Evolutionary conservation across 2,329 filamentous ascomycete genomes (phyloP), one percentile per base, ranked within the genome.

Genomic region (Epichloe sylvatica): DNA sequence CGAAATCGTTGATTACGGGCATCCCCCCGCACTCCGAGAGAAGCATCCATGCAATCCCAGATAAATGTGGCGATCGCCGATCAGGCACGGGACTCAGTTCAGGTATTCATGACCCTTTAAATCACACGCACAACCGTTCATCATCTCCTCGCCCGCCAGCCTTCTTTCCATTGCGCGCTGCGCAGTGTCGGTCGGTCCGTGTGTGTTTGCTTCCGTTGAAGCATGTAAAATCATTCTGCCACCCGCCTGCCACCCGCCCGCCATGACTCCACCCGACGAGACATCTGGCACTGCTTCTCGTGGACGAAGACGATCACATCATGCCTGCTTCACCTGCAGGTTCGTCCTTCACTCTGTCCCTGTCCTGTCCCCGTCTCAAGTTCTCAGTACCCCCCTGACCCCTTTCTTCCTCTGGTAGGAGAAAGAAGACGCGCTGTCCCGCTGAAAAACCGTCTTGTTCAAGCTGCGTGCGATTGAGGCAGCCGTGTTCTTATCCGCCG

Each of bases 351-450:
- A 15, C 15, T 15, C 23, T 17, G 3, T 53, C 51, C 17, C 21
- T 45, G 23, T 25, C 23, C 23, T 45, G 23, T 8, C 23, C 23
- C 7, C 23, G 37, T 4, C 42, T 43, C 21, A 40, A 43, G 36
- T 30, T 9, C 9, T 4, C 2, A 4, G 30, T 11, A 30, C 9
- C 30, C 9, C 30, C 9, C 30, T 30, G 30, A 30, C 30, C 8
- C 30, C 25, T 8, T 25, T 1, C 1, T 1, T 0, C 30, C 8
- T 30, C 8, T 25, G 19, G 5, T 37, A 64, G 71, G 57, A 60
- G 71, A 48, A 75, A 75, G 56, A 75, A 75, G 57, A 74, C 69
- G 2, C 67, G 73, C 35, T 75, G 73, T 56, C 73, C 73, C 0
- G 73, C 71, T 6, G 73, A 75, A 57, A 73, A 70, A 55, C 73